Evolutionary conservation across 192 early-diverging fungal genomes (phyloP).

Genomic region (Pecoramyces ruminantium): DNA sequence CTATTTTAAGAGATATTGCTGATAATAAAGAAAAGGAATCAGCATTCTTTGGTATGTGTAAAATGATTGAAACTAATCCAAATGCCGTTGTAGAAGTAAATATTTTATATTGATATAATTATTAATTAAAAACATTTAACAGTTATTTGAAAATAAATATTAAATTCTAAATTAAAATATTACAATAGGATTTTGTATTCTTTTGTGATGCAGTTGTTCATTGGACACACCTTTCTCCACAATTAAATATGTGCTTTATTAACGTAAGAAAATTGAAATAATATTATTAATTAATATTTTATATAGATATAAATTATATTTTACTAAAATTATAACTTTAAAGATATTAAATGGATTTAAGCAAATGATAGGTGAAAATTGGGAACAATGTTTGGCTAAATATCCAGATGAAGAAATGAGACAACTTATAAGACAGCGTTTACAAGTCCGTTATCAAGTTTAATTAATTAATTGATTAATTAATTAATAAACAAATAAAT

Average conservation of each 20-base stretch:
- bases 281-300: too few relatives aligned
- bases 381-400: conserved; percentile 21
- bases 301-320: neutral
- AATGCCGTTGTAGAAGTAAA: conserved; percentile 19
- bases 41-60: conserved; percentile 86
- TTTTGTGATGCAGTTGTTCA: conserved; percentile 63
- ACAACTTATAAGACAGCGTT: neutral
- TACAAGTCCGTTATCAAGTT: neutral
- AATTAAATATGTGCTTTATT: conserved; percentile 9
- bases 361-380: conserved; percentile 38
- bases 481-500: too few relatives aligned
- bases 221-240: conserved; percentile 10
- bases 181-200: conserved; percentile 33
- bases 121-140: too few relatives aligned
- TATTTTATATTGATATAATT: conserved; percentile 20
- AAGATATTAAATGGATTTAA: conserved; percentile 39
- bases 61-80: conserved; percentile 81
- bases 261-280: conserved; percentile 5
- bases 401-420: neutral
- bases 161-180: too few relatives aligned
- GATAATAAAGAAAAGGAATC: conserved; percentile 95
- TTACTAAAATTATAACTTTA: too few relatives aligned
- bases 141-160: too few relatives aligned
- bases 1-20: conserved; percentile 60
- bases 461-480: too few relatives aligned